Evolutionary conservation across 352 stramenopile species (phyloP), one percentile per base, ranked within the genome.

Genomic region (Phytopythium oedochilum): DNA sequence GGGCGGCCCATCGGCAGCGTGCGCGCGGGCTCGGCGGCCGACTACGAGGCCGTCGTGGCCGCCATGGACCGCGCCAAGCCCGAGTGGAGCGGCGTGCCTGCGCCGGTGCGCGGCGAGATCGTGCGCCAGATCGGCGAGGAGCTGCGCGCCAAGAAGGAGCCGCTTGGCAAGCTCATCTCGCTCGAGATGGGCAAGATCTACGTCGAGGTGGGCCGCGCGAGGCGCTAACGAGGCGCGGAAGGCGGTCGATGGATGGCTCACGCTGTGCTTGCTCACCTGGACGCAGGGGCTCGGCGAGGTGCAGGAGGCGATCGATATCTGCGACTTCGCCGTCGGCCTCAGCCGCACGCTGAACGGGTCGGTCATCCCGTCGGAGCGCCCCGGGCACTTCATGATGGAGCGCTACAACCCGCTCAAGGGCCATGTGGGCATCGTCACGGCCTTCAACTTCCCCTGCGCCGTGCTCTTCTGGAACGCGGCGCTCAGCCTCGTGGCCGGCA

Each of bases 101-200:
- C 88, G n/a, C 91, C 91, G 8, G 66, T 62, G 35, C 87, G 91
- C 28, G 91, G 91, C 52, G 91, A 97, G 71, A 93, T 97, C 42
- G 91, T 97, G 53, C 85, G 90, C 38, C 88, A 97, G 73, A 96
- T 97, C 56, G 89, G 89, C 56, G 72, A 96, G 39, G 82, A 93
- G 61, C 71, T 97, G 26, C 84, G 89, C 46, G 81, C 70, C 50
- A 96, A 97, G 67, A 88, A 90, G 49, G 78, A 96, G n/a, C 73
- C 84, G 28, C 72, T 97, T 4, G 91, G 89, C 53, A 88, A 92
- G 55, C 71, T 98, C 36, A 92, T 98, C 36, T 71, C 89, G 43
- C 72, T 96, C 5, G 92, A 98, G 70, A 98, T 97, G 91, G 91
- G 91, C 63, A 97, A 97, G 70, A 97, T 97, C 66, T 86, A 94